Evolutionary conservation across 2,329 filamentous ascomycete species (phyloP).

Genomic region (Clonostachys solani): DNA sequence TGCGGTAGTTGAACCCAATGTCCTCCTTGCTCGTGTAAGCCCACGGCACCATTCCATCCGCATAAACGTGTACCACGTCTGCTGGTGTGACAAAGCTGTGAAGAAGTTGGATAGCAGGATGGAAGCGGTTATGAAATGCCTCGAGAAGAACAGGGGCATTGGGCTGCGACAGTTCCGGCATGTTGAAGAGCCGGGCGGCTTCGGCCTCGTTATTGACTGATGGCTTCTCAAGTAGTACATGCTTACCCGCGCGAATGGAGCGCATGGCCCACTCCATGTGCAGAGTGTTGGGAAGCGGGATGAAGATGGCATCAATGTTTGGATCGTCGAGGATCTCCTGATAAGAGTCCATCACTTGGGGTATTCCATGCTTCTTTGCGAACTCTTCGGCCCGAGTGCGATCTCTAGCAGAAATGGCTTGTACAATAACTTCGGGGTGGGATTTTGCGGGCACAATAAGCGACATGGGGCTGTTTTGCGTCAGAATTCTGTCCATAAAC

Average conservation of each 20-base stretch:
- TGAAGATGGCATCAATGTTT: slow-evolving; percentile 40
- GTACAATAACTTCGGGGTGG: slow-evolving; percentile 48
- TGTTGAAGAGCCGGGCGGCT: slow-evolving; percentile 36
- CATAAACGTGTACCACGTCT: slow-evolving; percentile 26
- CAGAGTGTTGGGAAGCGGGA: slow-evolving; percentile 36
- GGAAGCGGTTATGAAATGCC: slow-evolving; percentile 47
- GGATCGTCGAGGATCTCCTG: slow-evolving; percentile 28
- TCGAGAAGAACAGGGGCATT: slow-evolving; percentile 43
- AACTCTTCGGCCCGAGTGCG: slow-evolving; percentile 37
- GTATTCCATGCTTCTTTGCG: slow-evolving; percentile 46
- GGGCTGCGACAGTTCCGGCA: slow-evolving; percentile 21
- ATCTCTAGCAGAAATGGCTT: slow-evolving; percentile 48
- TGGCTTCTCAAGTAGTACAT: slow-evolving; percentile 52
- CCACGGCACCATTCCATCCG: slow-evolving; percentile 19
- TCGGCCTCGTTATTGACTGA: slow-evolving; percentile 38
- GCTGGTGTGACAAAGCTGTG: slow-evolving; percentile 27
- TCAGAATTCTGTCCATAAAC: not conserved
- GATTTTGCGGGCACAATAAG: slow-evolving; percentile 43
- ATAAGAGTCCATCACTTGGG: slow-evolving; percentile 42
- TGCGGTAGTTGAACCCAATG: slow-evolving; percentile 35
- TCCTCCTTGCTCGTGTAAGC: slow-evolving; percentile 26
- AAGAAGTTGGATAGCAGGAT: slow-evolving; percentile 40
- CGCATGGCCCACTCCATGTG: slow-evolving; percentile 39
- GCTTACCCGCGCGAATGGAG: slow-evolving; percentile 38
- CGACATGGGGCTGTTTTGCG: slow-evolving; percentile 23